Base-by-base conservation (phyloP, 2,329 filamentous ascomycete species). In the Alternaria sp. region DNA sequence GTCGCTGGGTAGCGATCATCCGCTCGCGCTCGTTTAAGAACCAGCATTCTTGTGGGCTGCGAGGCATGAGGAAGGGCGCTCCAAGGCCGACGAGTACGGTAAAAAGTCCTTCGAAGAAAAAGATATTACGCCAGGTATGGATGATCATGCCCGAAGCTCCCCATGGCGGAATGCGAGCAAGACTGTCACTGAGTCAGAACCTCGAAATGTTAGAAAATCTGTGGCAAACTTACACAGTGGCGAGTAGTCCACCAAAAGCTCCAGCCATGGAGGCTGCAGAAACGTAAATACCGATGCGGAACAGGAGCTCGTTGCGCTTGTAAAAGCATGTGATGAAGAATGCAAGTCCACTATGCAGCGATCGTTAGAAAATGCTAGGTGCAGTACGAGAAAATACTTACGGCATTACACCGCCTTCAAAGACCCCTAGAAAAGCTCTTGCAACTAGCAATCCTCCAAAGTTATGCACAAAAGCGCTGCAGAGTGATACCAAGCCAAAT, bases 31-130 rank as follows among this genome's bases (percentile, higher is more conserved):
- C 80, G 27, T 76, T 85, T 48, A 89, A 74, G 65, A 85, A 85
- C 57, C 78, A 82, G 25, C 84, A 84, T 1, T 81, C 78, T 8
- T 75, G 72, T 0, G 86, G 86, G 11, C 74, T 81, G 8, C 81
- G 81, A 0, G 86, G 85, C 78, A 88, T 83, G 62, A 85, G 75
- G 53, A 85, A 78, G 0, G 85, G 85, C 1, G 85, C 84, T 2
- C 78, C 59, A 2, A 82, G 40, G 0, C 84, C 85, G 12, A 85
- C 68, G 43, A 85, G 59, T 22, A 84, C 73, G 10, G 86, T 89
- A 62, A 87, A 67, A 43, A 87, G 72, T 0, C 86, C 87, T 70
- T 89, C 86, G 60, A 89, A 88, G 76, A 89, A 87, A 79, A 89
- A 89, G 66, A 89, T 89, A 51, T 78, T 76, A 32, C 74, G 71